Conservation (phyloP, 306 rosid genomes). For the Castanea crenata region DNA sequence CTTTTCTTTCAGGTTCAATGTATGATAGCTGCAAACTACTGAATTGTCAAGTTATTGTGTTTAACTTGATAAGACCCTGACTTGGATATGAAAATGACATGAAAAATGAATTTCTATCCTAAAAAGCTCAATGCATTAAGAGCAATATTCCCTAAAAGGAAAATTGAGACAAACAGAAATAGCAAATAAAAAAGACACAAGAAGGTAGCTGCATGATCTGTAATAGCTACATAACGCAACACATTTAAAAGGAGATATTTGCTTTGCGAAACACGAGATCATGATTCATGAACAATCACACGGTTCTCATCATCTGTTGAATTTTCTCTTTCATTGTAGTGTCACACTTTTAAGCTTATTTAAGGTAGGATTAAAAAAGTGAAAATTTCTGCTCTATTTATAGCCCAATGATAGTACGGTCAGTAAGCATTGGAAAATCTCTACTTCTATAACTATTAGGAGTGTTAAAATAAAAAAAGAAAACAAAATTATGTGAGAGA, state of each 20-base stretch:
- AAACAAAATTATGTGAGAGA: too few relatives aligned
- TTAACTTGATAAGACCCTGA: conserved; percentile 17
- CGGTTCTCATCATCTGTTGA: conserved; percentile 8
- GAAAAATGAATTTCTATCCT: conserved; percentile 23
- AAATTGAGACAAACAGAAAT: neutral
- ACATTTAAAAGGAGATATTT: neutral
- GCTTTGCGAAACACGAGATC: neutral
- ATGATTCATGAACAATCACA: conserved; percentile 19
- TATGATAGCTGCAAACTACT: conserved; percentile 13
- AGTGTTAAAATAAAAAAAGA: neutral
- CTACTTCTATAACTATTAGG: neutral
- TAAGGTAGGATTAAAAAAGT: neutral
- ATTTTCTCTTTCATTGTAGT: neutral
- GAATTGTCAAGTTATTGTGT: conserved; percentile 30
- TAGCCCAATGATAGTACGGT: neutral
- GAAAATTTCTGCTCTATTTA: neutral
- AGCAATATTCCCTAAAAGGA: neutral
- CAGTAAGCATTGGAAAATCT: neutral
- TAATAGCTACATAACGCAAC: conserved; percentile 8
- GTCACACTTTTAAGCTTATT: neutral
- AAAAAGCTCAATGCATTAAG: conserved; percentile 13
- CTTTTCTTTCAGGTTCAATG: neutral
- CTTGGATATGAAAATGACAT: conserved; percentile 32
- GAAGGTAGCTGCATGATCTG: conserved; percentile 1
- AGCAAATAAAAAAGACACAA: neutral